Evolutionary conservation across 192 early-diverging fungal genomes (phyloP).

Genomic region (Dispira simplex): DNA sequence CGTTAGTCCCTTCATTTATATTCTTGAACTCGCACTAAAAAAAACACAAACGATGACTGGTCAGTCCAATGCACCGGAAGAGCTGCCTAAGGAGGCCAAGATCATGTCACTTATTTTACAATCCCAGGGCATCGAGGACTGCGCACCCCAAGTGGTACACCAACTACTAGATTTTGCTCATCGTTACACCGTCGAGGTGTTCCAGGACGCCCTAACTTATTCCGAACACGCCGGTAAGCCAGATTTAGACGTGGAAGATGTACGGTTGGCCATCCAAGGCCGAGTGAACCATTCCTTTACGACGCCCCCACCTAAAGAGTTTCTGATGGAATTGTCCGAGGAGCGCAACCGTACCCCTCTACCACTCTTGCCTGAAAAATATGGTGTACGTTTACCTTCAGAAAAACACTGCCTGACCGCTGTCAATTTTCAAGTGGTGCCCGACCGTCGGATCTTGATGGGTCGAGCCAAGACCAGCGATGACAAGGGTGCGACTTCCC

Average conservation of each 20-base stretch:
- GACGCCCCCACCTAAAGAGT: conserved; percentile 78
- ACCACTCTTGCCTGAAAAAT: conserved; percentile 61
- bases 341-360: conserved; percentile 63
- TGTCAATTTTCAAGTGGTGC: conserved; percentile 62
- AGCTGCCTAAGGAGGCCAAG: conserved; percentile 44
- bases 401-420: conserved; percentile 61
- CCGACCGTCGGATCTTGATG: conserved; percentile 27
- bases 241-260: conserved; percentile 72
- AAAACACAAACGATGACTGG: too few relatives aligned
- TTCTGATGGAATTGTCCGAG: conserved; percentile 55
- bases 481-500: neutral
- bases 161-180: conserved; percentile 89
- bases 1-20: too few relatives aligned
- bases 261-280: conserved; percentile 84
- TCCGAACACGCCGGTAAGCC: conserved; percentile 76
- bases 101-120: conserved; percentile 76
- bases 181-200: conserved; percentile 82
- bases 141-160: conserved; percentile 79
- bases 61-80: conserved; percentile 10
- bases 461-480: neutral
- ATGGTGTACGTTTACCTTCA: conserved; percentile 59
- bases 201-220: conserved; percentile 81
- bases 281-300: conserved; percentile 85
- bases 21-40: too few relatives aligned
- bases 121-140: conserved; percentile 72